Base-by-base conservation (phyloP, 306 rosid species). In the Geum urbanum region DNA sequence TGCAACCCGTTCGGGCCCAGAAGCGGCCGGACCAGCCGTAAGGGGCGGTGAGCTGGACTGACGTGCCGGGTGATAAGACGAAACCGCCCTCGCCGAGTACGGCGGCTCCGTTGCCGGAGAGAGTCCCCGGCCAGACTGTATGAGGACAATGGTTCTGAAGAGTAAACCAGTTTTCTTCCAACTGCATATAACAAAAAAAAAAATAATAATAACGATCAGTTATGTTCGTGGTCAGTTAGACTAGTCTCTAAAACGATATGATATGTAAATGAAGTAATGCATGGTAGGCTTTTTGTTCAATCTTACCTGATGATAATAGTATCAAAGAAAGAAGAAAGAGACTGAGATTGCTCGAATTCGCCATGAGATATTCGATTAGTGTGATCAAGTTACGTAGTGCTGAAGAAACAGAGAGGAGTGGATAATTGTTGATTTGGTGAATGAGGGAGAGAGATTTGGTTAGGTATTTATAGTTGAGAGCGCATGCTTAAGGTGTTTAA, bases 21-120 rank as follows among this genome's bases (percentile, higher is more conserved):
- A 90, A 78, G 12, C 98, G 78, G 5, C 98, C 98, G 0, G 98
- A 94, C 98, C 97, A 94, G 0, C 98, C 97, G 0, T 75, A 37
- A 1, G 90, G 92, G 2, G 91, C 95, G 0, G 79, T 80, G 58
- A 94, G 66, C 7, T 78, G 72, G 8, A 69, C 27, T 0, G 86
- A 70, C 0, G 77, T 57, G 0, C 89, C 95, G 0, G 96, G 84
- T 0, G 57, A n/a, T 27, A 94, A 65, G 11, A 74, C 9, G 13
- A 90, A 84, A 15, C 97, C 96, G 0, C 91, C 96, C 1, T 63
- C 85, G 7, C 92, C 96, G 18, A 90, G 90, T 39, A 59, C 1
- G 0, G 83, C 79, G 0, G 69, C 88, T 0, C 91, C 86, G 71
- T 84, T 87, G 13, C 95, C 96, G 2, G 97, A 84, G 59, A 94